Evolutionary conservation across 2,329 filamentous ascomycete species (phyloP), one percentile per base, ranked within the genome.

Genomic region (Metarhizium humberi): DNA sequence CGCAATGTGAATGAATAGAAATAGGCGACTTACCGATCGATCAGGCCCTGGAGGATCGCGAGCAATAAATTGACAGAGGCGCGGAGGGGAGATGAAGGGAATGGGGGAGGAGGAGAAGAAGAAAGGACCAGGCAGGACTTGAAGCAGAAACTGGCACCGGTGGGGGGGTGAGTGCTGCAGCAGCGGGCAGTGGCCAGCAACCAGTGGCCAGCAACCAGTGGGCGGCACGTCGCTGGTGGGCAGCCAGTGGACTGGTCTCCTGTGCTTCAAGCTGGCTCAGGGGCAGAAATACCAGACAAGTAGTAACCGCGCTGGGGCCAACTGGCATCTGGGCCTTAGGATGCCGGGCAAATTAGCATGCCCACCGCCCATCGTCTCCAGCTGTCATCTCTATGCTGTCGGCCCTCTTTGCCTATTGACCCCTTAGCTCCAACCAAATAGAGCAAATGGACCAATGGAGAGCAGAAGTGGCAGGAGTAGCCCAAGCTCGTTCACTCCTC

Each of bases 1-100:
- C 32, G 46, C 38, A 50, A 50, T 51, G 49, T 34, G 32, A 30
- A 42, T 47, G 25, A 38, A 50, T 45, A 20, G 36, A 14, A 32
- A n/a, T 47, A 42, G 29, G 6, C 18, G 1, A 56, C 54, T 53
- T 56, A 56, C 54, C 51, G 54, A 56, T 46, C 51, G 51, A 32
- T 32, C 48, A 18, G 7, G 16, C n/a, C 29, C 51, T 30, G 46
- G 30, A 46, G 20, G 40, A 42, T 30, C 38, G 51, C 54, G 54
- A 36, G 40, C 54, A 40, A 34, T 36, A 53, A 38, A 50, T 42
- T 46, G 54, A 50, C 54, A 16, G 49, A 40, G 29, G 49, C 50
- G 54, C 45, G 30, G 45, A 46, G 43, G 18, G 52, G 47, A 51
- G 50, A 46, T 16, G 34, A 29, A 47, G 32, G 46, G 14, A 47